These are phyloP conservation scores for Acacia crassicarpa DNA, from an alignment of 306 rosid genomes.

Conservation along the genomic window DNA sequence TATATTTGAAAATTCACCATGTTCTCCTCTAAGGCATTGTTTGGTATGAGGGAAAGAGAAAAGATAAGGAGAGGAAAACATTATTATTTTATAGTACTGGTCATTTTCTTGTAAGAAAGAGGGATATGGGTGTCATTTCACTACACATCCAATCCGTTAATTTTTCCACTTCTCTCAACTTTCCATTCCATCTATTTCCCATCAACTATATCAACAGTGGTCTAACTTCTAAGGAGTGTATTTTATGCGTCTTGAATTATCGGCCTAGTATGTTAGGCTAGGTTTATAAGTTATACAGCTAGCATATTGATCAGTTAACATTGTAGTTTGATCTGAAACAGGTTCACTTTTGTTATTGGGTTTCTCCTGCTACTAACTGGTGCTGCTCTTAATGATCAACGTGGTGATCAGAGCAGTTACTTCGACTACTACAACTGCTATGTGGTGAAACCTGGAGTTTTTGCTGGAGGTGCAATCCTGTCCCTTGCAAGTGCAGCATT, in stretches of 20 bases:
- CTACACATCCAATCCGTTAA: neutral
- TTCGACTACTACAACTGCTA: neutral
- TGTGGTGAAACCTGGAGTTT: slow-evolving; percentile 55
- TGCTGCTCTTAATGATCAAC: slow-evolving; percentile 10
- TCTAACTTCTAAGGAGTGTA: neutral
- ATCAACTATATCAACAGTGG: neutral
- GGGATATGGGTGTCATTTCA: neutral
- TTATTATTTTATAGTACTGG: neutral
- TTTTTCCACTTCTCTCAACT: neutral
- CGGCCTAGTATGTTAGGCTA: neutral
- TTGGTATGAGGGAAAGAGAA: neutral
- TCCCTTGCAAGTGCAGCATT: slow-evolving; percentile 60
- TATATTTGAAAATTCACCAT: neutral
- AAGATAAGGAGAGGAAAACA: neutral
- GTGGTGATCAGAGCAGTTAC: slow-evolving; percentile 5
- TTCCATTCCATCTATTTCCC: neutral
- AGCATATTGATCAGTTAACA: neutral
- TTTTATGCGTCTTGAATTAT: neutral
- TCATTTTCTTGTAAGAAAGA: neutral
- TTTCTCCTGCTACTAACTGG: slow-evolving; percentile 61
- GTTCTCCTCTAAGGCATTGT: neutral
- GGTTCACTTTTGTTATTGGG: slow-evolving; percentile 70
- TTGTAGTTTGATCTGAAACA: slow-evolving; percentile 33
- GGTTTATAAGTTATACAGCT: neutral
- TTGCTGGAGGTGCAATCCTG: slow-evolving; percentile 62